Evolutionary conservation across 129 eudicot species (phyloP), one percentile per base, ranked within the genome.

Genomic region (Heracleum sosnowskyi): DNA sequence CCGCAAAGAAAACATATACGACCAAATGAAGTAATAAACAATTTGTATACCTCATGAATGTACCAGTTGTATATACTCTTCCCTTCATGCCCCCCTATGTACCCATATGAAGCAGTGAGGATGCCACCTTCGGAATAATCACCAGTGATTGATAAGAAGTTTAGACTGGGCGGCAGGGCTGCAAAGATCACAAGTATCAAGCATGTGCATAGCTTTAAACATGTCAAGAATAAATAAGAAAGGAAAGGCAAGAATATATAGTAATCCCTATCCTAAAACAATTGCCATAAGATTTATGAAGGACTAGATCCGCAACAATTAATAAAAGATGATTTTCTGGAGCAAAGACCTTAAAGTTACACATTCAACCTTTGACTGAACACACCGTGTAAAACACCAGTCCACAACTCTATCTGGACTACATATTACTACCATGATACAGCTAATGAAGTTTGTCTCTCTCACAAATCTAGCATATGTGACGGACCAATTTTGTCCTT

Each of bases 31-130:
- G 60, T 28, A 74, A 24, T 4, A 72, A n/a, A 11, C 11, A 69
- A 2, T 62, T 31, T 36, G 63, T 60, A 71, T 83, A 94, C 99
- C 99, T 95, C 99, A 53, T 91, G 99, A 80, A 95, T 87, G 84
- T 92, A 92, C 99, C 99, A 95, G 77, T 84, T 90, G 79, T 92
- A 95, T 71, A 87, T 83, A 85, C 99, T 95, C 81, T 88, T 95
- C 69, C 99, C 99, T 87, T 95, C 99, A 74, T 95, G 99, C 45
- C 99, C 99, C 69, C 99, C 99, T 66, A 95, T 83, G 85, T 95
- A 95, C 74, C 99, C 99, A 84, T 95, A 95, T 18, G 99, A 95
- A 75, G 97, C 99, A 64, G 99, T 95, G 76, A 95, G 87, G 37
- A 89, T 82, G 77, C 90, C 96, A 69, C 96, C 96, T 89, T 95